Evolutionary conservation across 148 eudicot species (phyloP), one percentile per base, ranked within the genome.

Genomic region (Vaccinium corymbosum): DNA sequence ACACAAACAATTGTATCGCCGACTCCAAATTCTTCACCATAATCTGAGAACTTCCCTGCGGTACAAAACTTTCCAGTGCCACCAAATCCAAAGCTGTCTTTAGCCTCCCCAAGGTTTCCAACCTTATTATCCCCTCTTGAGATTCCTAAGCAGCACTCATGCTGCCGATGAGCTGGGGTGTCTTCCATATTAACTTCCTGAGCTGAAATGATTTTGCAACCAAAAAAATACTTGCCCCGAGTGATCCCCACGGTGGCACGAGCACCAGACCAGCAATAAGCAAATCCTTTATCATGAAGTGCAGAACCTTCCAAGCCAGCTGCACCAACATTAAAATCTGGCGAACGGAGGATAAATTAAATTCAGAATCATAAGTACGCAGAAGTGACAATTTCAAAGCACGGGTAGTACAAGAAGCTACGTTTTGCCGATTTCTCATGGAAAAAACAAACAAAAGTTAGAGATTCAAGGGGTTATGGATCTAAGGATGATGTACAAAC

Each of bases 231-330:
- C 85, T 86, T 94, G n/a, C 95, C 97, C 78, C 90, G 83, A 2
- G 56, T 86, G 25, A 94, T 90, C 59, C 97, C 95, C 7, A 92
- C 78, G 59, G 86, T 92, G 25, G 90, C 97, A 52, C 94, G 94
- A 42, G 94, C 94, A 85, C 97, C 97, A 80, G 97, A 91, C 97
- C 97, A 94, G 79, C 94, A 92, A 74, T 94, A 91, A 70, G 94
- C 92, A 85, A 92, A 94, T 48, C 93, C 94, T 29, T 89, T 72
- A 71, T 91, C 90, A 66, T 81, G 85, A 55, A 92, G 89, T 25
- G 89, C 92, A 17, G 88, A 88, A 59, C 93, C 94, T 51, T 72
- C 76, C 27, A 89, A 86, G 16, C 94, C 94, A 87, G 85, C 84
- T 32, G 79, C 85, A 81, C 89, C 90, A 80, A 94, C 84, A 78